phyloP scores from a whole-genome alignment of 768 basidiomycete genomes.

The Rhodocollybia butyracea region DNA sequence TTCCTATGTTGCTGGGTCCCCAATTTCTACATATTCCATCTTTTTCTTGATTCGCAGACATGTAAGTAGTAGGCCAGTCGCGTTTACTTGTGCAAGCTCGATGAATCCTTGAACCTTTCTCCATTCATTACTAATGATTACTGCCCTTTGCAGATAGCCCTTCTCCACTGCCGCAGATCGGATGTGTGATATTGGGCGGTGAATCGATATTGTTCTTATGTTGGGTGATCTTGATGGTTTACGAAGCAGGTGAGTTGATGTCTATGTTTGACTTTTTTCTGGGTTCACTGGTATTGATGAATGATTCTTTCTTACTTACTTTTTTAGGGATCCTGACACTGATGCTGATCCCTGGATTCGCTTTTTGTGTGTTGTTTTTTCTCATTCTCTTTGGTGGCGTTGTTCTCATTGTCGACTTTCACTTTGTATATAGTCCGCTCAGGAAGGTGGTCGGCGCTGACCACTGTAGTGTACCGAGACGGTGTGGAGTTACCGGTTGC shows the following conservation, averaged over 20 bases:
- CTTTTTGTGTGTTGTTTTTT: background rate
- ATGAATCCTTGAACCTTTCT: background rate
- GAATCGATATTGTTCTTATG: background rate
- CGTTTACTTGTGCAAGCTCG: no score
- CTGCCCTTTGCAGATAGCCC: background rate
- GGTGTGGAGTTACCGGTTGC: background rate
- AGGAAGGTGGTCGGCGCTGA: background rate
- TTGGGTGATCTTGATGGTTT: background rate
- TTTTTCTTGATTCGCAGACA: constrained; percentile 6
- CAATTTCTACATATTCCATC: constrained; percentile 2
- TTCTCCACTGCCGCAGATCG: background rate
- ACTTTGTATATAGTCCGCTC: background rate
- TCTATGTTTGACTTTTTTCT: background rate
- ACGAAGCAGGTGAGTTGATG: background rate
- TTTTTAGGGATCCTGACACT: background rate
- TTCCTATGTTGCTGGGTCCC: constrained; percentile 7
- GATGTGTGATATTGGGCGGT: background rate
- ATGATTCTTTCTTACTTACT: no score
- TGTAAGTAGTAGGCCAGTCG: no score
- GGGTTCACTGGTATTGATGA: background rate
- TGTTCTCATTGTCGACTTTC: background rate
- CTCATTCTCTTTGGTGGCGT: no score
- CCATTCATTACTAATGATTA: background rate
- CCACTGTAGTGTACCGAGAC: background rate
- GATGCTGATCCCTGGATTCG: background rate